Evolutionary conservation across 306 rosid genomes (phyloP).

Genomic region (Dalbergia cochinchinensis): DNA sequence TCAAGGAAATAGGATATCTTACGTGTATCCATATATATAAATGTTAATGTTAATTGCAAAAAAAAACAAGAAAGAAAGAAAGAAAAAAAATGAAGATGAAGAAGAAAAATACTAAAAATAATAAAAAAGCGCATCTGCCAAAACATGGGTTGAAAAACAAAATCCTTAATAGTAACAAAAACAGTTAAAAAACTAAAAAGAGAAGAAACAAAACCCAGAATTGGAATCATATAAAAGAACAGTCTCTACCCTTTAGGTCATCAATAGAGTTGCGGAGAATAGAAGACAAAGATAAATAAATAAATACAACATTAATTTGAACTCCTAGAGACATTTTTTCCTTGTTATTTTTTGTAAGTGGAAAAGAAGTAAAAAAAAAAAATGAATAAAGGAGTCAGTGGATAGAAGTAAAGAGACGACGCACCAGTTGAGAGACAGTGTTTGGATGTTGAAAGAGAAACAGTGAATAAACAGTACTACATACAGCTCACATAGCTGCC

Average conservation of each 20-base stretch:
- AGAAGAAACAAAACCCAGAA: constrained; percentile 34
- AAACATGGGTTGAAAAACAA: not conserved
- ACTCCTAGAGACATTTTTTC: constrained; percentile 12
- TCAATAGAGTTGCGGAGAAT: not conserved
- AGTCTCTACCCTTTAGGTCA: not conserved
- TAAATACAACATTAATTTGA: constrained; percentile 6
- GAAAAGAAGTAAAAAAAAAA: not conserved
- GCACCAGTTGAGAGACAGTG: not conserved
- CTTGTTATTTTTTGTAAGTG: not conserved
- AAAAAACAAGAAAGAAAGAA: too few species aligned
- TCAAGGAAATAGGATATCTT: not conserved
- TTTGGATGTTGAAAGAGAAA: not conserved
- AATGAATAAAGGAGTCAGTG: not conserved
- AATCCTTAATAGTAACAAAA: not conserved
- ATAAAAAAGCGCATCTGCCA: not conserved
- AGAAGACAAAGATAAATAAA: not conserved
- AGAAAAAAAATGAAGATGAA: not conserved
- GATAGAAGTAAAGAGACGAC: constrained; percentile 11
- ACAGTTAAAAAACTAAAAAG: not conserved
- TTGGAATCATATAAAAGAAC: constrained; percentile 24
- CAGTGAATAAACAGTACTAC: not conserved
- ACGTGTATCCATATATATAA: not conserved
- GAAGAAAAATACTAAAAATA: not conserved
- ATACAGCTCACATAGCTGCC: not conserved
- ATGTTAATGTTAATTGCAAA: too few species aligned